Base-by-base conservation (phyloP, 192 early-diverging fungal genomes). In the Coemansia sp. region DNA sequence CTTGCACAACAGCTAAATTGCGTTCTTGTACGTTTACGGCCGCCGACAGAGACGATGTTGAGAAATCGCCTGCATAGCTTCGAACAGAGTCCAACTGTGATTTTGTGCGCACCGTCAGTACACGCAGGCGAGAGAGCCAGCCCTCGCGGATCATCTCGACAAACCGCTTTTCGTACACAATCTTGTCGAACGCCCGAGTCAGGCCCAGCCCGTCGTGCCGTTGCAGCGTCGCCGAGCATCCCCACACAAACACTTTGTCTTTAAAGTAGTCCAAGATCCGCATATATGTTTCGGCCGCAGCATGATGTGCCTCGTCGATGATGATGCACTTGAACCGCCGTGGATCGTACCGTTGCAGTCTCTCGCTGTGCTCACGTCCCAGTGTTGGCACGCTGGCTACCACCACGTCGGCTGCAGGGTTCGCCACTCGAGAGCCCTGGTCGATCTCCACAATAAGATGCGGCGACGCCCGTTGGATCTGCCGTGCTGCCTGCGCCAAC, bases 251-350 rank as follows among this genome's bases (percentile, higher is more conserved):
- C 5, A 95, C 28, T 3, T 20, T 12, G 19, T 19, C 73, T 5
- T 74, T 75, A 62, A 98, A 93, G 57, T 94, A 84, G 0, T 85
- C 63, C 20, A 98, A 38, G 15, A 98, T 86, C 5, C 87, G 76
- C 22, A 44, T 52, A 66, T 96, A 98, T 19, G 85, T 84, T 6
- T 78, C 62, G n/a, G 92, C 92, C 0, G 91, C 84, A 3, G 93
- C 90, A 68, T 98, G 96, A 66, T 96, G 96, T 4, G 94, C 96
- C 87, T 94, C 90, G 69, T 91, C 94, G 53, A 98, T 93, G 19
- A 98, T 84, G 46, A 98, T 88, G 31, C 85, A 85, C 59, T 98
- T 96, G 87, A 90, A 98, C 19, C 83, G 52, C 7, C 44, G 36
- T 4, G 93, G 93, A 31, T 96, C 85, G 58, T 91, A 91, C 38